These are phyloP conservation scores for Paulownia fortunei DNA, from an alignment of 257 asterid genomes.

Conservation along the genomic window DNA sequence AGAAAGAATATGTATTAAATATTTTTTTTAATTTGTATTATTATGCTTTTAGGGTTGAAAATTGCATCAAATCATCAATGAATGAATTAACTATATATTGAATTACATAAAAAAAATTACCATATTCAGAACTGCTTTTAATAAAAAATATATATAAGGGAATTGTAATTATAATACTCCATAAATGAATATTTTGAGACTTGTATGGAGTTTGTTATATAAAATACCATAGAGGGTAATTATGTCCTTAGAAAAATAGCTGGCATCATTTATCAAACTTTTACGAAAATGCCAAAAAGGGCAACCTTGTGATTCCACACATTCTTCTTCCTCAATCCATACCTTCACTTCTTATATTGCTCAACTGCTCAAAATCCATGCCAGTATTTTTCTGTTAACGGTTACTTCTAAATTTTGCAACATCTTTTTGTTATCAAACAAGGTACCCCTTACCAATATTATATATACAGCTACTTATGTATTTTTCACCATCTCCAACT, in stretches of 20 bases:
- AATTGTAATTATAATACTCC: too few relatives aligned
- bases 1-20: too few relatives aligned
- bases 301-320: slow-evolving; percentile 46
- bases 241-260: slow-evolving; percentile 13
- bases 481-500: slow-evolving; percentile 13
- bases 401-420: slow-evolving; percentile 43
- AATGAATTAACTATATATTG: too few relatives aligned
- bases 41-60: too few relatives aligned
- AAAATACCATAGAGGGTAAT: too few relatives aligned
- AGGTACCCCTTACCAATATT: background rate
- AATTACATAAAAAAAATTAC: too few relatives aligned
- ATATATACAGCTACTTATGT: background rate
- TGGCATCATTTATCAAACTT: slow-evolving; percentile 2
- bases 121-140: too few relatives aligned
- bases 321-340: slow-evolving; percentile 42
- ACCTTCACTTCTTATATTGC: slow-evolving; percentile 25
- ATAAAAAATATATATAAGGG: too few relatives aligned
- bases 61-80: too few relatives aligned
- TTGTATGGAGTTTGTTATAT: too few relatives aligned
- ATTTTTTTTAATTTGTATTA: too few relatives aligned
- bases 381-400: slow-evolving; percentile 55
- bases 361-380: slow-evolving; percentile 40
- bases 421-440: slow-evolving; percentile 15
- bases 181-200: too few relatives aligned
- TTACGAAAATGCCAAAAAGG: slow-evolving; percentile 41